Base-by-base conservation (phyloP, 2,329 filamentous ascomycete genomes). In the Sphaerulina populicola region DNA sequence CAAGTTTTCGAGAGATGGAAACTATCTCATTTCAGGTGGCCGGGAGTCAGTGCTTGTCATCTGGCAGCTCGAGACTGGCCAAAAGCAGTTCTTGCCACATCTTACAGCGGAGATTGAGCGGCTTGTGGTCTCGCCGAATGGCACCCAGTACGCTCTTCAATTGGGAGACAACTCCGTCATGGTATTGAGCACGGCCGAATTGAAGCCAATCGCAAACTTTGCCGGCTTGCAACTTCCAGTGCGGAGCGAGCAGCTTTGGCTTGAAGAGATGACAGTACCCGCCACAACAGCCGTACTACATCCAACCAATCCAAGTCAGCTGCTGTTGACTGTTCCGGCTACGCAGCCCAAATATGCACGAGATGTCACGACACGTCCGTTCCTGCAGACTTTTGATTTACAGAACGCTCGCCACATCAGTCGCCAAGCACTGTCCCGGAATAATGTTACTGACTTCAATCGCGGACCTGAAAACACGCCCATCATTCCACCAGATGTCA, bases 1-100 rank as follows among this genome's bases (percentile, higher is more conserved):
- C 52, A 94, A 93, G 68, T 97, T 90, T 86, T 96, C 93, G 11
- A 76, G 77, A 59, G 93, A 98, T 75, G 90, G 91, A 88, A 89
- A 95, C 65, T 98, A 98, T 68, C 72, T 98, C 53, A 83, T 98
- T 47, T 97, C 93, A 51, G 93, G 93, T 64, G 93, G 93, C 30
- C 81, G 82, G 18, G 93, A 98, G 70, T 90, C 88, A 6, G 86
- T 88, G 15, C 75, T 98, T 38, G 87, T 95, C 7, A 74, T 96
- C 30, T 97, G 90, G 90, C 93, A 98, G 69, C 75, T 96, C 51
- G 87, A 94, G 59, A 96, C 91, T 0, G 83, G 83, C 56, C 84
- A 84, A 65, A 82, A 81, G 62, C 85, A 93, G 64, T 88, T 84
- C 64, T 73, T 98, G 27, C 93, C 93, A n/a, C 89, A 97, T 76